Evolutionary conservation across 768 basidiomycete genomes (phyloP).

Genomic region (Terana coerulea): DNA sequence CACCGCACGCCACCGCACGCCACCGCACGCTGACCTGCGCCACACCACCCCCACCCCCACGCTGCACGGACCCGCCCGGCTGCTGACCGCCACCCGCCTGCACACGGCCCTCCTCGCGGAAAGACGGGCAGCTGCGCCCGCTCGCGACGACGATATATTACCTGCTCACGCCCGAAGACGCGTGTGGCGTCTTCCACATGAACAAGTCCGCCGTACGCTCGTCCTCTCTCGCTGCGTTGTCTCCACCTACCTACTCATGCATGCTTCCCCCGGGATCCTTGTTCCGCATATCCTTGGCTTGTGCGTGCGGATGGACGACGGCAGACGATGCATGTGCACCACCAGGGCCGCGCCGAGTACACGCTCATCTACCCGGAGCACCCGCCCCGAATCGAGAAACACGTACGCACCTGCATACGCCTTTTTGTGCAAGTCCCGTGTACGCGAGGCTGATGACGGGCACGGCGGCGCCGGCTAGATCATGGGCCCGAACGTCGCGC

Average conservation of each 20-base stretch:
- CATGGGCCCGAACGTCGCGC: conserved; percentile 38
- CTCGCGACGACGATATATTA: conserved; percentile 48
- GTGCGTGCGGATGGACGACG: background rate
- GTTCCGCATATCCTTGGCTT: too few species aligned
- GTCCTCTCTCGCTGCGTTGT: too few species aligned
- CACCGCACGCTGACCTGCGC: too few species aligned
- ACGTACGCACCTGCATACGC: conserved; percentile 20
- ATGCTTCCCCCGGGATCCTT: background rate
- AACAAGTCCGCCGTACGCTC: conserved; percentile 43
- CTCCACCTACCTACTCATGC: background rate
- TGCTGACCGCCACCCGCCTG: too few species aligned
- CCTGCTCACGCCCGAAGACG: conserved; percentile 38
- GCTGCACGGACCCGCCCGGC: too few species aligned
- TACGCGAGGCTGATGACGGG: background rate
- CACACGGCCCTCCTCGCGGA: background rate
- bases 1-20: too few species aligned
- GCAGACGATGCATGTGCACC: conserved; percentile 49
- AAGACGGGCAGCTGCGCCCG: conserved; percentile 27
- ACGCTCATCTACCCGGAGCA: conserved; percentile 38
- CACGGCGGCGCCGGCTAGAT: conserved; percentile 9
- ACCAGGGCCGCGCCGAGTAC: conserved; percentile 48
- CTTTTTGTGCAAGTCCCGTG: background rate
- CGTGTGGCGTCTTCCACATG: conserved; percentile 40
- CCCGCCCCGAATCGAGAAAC: conserved; percentile 33
- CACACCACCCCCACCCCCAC: too few species aligned